These are phyloP conservation scores for Monilinia aucupariae DNA, from an alignment of 2,329 filamentous ascomycete genomes.

Conservation along the genomic window DNA sequence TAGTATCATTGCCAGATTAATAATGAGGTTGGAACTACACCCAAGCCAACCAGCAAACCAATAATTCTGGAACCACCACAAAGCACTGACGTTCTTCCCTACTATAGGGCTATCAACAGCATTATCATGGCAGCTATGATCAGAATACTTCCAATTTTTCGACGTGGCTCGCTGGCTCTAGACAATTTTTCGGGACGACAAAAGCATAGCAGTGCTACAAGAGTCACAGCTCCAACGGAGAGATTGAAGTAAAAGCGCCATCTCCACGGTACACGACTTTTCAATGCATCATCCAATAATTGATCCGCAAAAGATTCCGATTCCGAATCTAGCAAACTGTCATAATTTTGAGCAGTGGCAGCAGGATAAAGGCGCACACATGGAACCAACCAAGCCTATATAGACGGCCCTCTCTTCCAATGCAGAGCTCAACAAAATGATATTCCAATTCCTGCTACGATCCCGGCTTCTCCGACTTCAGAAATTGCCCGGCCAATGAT, in stretches of 20 bases:
- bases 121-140: conserved; percentile 38
- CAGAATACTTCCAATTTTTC: conserved; percentile 37
- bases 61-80: conserved; percentile 31
- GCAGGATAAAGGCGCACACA: conserved; percentile 35
- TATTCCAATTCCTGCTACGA: conserved; percentile 39
- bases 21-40: conserved; percentile 17
- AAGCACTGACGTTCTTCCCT: conserved; percentile 28
- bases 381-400: conserved; percentile 53
- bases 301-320: conserved; percentile 50
- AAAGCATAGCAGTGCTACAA: not conserved
- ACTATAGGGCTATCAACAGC: conserved; percentile 44
- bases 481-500: conserved; percentile 58
- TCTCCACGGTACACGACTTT: not conserved
- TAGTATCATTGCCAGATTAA: not conserved
- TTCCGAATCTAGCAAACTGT: conserved; percentile 46
- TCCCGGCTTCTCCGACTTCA: conserved; percentile 53
- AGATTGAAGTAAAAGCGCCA: conserved; percentile 51
- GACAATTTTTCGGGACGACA: not conserved
- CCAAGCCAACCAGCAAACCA: conserved; percentile 32
- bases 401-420: conserved; percentile 54
- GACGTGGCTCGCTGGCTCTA: not conserved
- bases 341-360: not conserved
- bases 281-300: conserved; percentile 33
- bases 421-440: conserved; percentile 55
- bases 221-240: conserved; percentile 37